Percentiles rank a stretch among this genome's conserved stretches.
These are phyloP conservation scores for Euphorbia neoarborescens DNA, from an alignment of 441 rosid genomes.

Conservation along the genomic window DNA sequence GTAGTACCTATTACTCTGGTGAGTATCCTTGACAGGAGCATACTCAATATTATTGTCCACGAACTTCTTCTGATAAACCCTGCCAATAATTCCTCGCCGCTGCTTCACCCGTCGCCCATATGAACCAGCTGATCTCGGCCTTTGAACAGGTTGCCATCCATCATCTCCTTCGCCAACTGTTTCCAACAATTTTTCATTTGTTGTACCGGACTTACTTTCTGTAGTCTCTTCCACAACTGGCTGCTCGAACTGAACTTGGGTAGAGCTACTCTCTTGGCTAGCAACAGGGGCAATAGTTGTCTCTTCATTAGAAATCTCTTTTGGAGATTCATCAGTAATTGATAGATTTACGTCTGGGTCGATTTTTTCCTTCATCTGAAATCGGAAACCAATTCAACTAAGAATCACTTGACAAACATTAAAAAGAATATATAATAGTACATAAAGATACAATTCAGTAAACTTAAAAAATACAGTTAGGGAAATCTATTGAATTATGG, in stretches of 20 bases:
- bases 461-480: conserved; percentile 14
- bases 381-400: conserved; percentile 5
- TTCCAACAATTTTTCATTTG: conserved; percentile 35
- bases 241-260: conserved; percentile 23
- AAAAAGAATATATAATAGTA: not conserved
- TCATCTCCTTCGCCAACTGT: conserved; percentile 68
- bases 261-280: conserved; percentile 21
- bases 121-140: conserved; percentile 75
- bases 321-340: conserved; percentile 37
- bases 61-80: conserved; percentile 69
- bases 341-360: conserved; percentile 40
- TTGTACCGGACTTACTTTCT: conserved; percentile 28
- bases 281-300: conserved; percentile 16
- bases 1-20: conserved; percentile 61
- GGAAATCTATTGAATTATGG: too few species aligned
- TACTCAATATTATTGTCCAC: conserved; percentile 47
- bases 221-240: conserved; percentile 29
- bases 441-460: not conserved
- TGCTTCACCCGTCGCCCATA: conserved; percentile 73
- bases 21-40: conserved; percentile 40
- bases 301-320: conserved; percentile 54
- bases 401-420: not conserved
- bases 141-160: conserved; percentile 98
- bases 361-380: conserved; percentile 34
- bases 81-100: conserved; percentile 73